Base-by-base conservation (phyloP, 441 rosid genomes). In the Metrosideros polymorpha region DNA sequence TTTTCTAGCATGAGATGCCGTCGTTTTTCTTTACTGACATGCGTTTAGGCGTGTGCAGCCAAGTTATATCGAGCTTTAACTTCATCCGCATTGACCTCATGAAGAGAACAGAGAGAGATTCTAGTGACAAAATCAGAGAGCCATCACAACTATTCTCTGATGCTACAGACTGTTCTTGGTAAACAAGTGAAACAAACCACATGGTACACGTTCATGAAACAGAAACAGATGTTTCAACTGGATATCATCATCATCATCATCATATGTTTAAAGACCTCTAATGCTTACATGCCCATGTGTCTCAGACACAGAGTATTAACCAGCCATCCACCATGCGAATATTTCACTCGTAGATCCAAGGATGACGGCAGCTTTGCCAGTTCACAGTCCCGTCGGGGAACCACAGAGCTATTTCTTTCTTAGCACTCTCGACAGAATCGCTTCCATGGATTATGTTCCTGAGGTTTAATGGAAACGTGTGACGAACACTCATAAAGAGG, bases 381-480 rank as follows among this genome's bases (percentile, higher is more conserved):
- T 86, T 90, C 27, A 92, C 94, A 29, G 94, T 92, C 29, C 95
- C 94, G 13, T 97, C 98, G 0, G 98, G 96, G 91, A 97, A 97
- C 99, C 99, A 97, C 88, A 97, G 89, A 2, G 93, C 97, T 63
- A 95, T 94, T 88, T 97, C 99, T 89, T 96, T 97, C 85, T 89
- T 86, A 1, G 94, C 99, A 88, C 97, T 97, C 88, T 94, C 97
- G 19, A 96, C 96, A 0, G 99, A 89, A 88, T 97, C 99, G 59
- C 98, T 96, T 57, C 99, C 99, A 9, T 97, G 99, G 82, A 97
- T 96, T 24, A 95, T 93, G 79, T 97, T 97, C 92, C 99, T 95
- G 93, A 90, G 79, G 45, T 66, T 66, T 19, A 35, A 66, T 1
- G 8, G 45, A 35, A 66, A 66, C 47, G 9, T 22, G 79, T 66